phyloP scores from a whole-genome alignment of 192 early-diverging fungal species.

The Hyaloraphidium curvatum region DNA sequence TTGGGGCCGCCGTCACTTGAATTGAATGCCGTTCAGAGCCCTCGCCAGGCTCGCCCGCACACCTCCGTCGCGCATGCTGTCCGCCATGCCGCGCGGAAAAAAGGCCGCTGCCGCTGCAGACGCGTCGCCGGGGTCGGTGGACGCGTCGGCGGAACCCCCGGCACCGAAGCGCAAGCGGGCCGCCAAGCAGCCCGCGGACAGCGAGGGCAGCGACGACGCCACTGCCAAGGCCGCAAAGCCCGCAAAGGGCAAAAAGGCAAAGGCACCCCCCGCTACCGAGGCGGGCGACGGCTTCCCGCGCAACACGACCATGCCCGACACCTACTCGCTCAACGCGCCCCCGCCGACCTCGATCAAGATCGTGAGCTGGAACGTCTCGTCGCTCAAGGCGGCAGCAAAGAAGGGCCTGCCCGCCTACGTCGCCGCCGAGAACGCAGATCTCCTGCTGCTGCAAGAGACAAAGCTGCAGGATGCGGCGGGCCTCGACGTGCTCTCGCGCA shows the following conservation, averaged over 20 bases:
- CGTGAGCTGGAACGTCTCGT: background rate
- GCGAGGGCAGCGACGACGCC: background rate
- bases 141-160: too few relatives aligned
- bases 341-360: background rate
- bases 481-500: constrained; percentile 31
- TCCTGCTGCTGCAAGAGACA: constrained; percentile 69
- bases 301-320: background rate
- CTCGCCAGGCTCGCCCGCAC: too few relatives aligned
- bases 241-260: background rate
- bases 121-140: too few relatives aligned
- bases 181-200: too few relatives aligned
- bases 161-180: too few relatives aligned
- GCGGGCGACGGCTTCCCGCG: background rate
- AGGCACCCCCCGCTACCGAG: constrained; percentile 1
- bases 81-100: too few relatives aligned
- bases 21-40: too few relatives aligned
- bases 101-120: too few relatives aligned
- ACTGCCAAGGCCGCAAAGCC: background rate
- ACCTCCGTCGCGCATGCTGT: too few relatives aligned
- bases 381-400: background rate
- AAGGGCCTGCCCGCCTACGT: constrained; percentile 43
- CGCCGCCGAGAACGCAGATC: constrained; percentile 56
- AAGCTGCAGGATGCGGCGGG: constrained; percentile 48
- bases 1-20: too few relatives aligned
- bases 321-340: background rate